These are phyloP conservation scores for Blastobotrys chiropterorum DNA, from an alignment of 805 yeast species.

Conservation along the genomic window DNA sequence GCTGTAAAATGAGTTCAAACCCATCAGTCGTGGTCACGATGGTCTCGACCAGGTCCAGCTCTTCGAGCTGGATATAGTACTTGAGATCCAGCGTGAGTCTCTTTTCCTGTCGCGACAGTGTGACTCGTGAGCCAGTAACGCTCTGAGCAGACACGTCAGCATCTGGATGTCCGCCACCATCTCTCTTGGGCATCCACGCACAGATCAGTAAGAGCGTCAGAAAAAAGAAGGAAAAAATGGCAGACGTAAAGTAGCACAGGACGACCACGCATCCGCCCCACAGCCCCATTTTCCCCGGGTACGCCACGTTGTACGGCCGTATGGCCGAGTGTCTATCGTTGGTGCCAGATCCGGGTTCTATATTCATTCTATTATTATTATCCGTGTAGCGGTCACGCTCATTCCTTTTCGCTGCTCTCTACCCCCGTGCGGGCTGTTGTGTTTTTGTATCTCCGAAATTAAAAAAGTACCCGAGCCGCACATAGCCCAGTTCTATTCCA, in stretches of 20 bases:
- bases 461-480: too few relatives aligned
- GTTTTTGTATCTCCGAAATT: neutral
- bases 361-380: neutral
- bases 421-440: too few relatives aligned
- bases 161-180: neutral
- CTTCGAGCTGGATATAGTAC: slow-evolving; percentile 62
- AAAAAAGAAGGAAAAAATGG: slow-evolving; percentile 20
- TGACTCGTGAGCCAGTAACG: neutral
- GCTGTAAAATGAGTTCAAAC: slow-evolving; percentile 58
- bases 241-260: slow-evolving; percentile 22
- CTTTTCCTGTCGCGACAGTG: slow-evolving; percentile 23
- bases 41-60: slow-evolving; percentile 52
- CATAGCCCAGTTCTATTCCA: too few relatives aligned
- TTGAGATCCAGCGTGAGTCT: slow-evolving; percentile 47
- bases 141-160: neutral
- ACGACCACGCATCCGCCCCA: slow-evolving; percentile 1
- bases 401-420: too few relatives aligned
- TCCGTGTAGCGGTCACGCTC: too few relatives aligned
- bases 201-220: slow-evolving; percentile 20
- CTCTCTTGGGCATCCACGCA: slow-evolving; percentile 17
- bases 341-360: neutral
- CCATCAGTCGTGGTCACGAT: slow-evolving; percentile 75
- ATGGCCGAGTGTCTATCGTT: neutral
- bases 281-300: neutral
- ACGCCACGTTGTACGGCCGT: neutral